Evolutionary conservation across 2,329 filamentous ascomycete genomes (phyloP), one percentile per base, ranked within the genome.

Genomic region (Meredithiella fracta): DNA sequence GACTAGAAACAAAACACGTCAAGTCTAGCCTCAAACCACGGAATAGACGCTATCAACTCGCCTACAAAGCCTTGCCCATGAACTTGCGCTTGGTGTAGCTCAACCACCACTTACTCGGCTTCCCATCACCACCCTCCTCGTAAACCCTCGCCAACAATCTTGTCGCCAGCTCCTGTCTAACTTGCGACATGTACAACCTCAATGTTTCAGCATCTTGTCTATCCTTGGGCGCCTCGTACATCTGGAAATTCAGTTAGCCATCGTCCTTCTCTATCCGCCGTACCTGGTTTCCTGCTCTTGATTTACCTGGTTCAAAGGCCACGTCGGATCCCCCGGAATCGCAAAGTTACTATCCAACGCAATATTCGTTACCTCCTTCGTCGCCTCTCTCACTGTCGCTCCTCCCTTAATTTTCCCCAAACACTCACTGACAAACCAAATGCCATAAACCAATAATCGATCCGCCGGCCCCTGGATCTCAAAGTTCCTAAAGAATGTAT

Each of bases 1-100:
- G n/a, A 34, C 29, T 34, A 34, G 29, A 5, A 11, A 34, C 29
- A 34, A 34, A n/a, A n/a, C n/a, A n/a, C n/a, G n/a, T n/a, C n/a
- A n/a, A n/a, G n/a, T n/a, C n/a, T n/a, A n/a, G n/a, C n/a, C n/a
- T n/a, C n/a, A 38, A 56, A 2, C 50, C 54, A 31, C 42, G 44
- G 31, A 26, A 50, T 15, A 53, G 53, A n/a, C n/a, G n/a, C n/a
- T 15, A 38, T 47, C 3, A 8, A n/a, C 44, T 8, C 34, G 8
- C 37, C 68, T 75, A 90, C 71, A 92, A 73, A 62, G 80, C 79
- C 80, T 97, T 97, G 68, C 90, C 90, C 92, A 98, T 97, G 67
- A 98, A 98, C 80, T 96, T 96, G 72, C 92, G 83, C 82, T 97
- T 97, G 55, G 86, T 87, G 69, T 96, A 98, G 76, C 92, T 97